These are phyloP conservation scores for Alloascoidea africana DNA, from an alignment of 805 yeast species.

Conservation along the genomic window DNA sequence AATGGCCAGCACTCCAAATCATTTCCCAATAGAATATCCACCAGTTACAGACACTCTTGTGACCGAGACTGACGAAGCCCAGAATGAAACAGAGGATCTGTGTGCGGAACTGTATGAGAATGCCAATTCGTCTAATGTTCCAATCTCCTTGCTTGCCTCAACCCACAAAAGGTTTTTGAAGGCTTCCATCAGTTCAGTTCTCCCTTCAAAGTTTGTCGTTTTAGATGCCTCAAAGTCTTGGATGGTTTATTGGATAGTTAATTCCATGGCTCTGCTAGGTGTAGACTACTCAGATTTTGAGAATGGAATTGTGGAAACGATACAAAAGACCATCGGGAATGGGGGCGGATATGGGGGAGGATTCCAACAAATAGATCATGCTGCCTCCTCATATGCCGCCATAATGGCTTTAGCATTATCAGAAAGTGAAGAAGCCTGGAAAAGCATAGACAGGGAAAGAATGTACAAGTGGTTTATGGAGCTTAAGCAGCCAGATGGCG, in stretches of 20 bases:
- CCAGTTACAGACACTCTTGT: constrained; percentile 15
- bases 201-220: constrained; percentile 35
- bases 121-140: constrained; percentile 7
- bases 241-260: constrained; percentile 75
- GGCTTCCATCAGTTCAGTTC: constrained; percentile 22
- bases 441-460: constrained; percentile 25
- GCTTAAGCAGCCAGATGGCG: constrained; percentile 56
- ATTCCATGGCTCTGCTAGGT: constrained; percentile 31
- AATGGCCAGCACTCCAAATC: too few species aligned
- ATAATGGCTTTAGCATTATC: constrained; percentile 43
- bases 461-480: constrained; percentile 51
- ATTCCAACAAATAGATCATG: constrained; percentile 62
- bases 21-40: constrained; percentile 2
- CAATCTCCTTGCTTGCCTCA: constrained; percentile 13
- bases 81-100: constrained; percentile 15
- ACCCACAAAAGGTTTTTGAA: constrained; percentile 30
- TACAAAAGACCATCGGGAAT: constrained; percentile 14
- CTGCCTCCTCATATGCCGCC: constrained; percentile 75
- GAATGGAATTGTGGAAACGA: constrained; percentile 13
- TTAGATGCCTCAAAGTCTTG: constrained; percentile 89
- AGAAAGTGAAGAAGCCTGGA: constrained; percentile 26
- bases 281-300: constrained; percentile 13
- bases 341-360: constrained; percentile 84
- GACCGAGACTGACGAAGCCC: constrained; percentile 22
- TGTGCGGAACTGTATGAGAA: constrained; percentile 3